phyloP scores from a whole-genome alignment of 2,329 filamentous ascomycete genomes.

The Dothideomycetes sp. region DNA sequence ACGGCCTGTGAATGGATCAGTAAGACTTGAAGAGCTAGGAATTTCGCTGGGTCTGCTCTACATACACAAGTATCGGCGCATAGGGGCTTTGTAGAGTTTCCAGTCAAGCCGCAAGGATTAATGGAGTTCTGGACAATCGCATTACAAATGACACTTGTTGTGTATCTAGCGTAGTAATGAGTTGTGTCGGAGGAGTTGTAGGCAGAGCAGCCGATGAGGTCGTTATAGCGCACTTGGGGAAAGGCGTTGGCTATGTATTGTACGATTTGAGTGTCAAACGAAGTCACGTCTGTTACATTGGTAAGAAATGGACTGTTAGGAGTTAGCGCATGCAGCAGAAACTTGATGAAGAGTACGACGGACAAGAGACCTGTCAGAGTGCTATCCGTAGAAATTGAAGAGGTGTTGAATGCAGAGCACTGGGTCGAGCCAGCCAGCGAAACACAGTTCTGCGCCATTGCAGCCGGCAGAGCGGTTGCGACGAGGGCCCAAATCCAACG shows the following conservation, averaged over 20 bases:
- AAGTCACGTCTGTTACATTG: constrained; percentile 61
- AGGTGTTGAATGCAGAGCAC: constrained; percentile 61
- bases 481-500: constrained; percentile 1
- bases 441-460: constrained; percentile 44
- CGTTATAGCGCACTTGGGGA: constrained; percentile 66
- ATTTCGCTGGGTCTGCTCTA: constrained; percentile 14
- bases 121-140: constrained; percentile 85
- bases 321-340: too few relatives aligned
- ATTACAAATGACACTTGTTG: constrained; percentile 86
- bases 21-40: neutral
- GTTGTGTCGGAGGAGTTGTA: constrained; percentile 69
- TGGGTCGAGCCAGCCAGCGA: constrained; percentile 57
- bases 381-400: constrained; percentile 58
- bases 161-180: constrained; percentile 84
- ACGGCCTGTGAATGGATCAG: constrained; percentile 46
- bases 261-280: constrained; percentile 67
- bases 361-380: constrained; percentile 54
- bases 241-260: constrained; percentile 66
- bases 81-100: constrained; percentile 57
- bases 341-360: constrained; percentile 18
- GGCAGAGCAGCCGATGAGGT: constrained; percentile 66
- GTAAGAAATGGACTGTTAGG: constrained; percentile 73
- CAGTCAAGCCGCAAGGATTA: constrained; percentile 52
- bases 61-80: constrained; percentile 83
- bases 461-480: constrained; percentile 10